Evolutionary conservation across 805 yeast genomes (phyloP).

Genomic region (Spathaspora girioi): DNA sequence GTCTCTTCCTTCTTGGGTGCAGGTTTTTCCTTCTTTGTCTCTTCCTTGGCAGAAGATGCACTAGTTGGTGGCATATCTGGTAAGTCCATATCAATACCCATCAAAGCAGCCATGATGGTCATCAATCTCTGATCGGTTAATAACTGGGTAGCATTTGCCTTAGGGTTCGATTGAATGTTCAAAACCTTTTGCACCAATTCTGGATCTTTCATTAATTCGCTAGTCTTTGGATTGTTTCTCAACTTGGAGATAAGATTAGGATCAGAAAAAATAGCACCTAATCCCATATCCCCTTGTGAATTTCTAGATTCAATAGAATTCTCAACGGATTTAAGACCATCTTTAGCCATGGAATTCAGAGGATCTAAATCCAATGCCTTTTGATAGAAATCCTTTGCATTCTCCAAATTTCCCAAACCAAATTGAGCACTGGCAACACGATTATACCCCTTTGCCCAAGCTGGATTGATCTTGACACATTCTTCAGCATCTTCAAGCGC

Average conservation of each 20-base stretch:
- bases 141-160: slow-evolving; percentile 65
- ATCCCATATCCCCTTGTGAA: slow-evolving; percentile 65
- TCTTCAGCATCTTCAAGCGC: slow-evolving; percentile 85
- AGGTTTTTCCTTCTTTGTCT: slow-evolving; percentile 5
- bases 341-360: slow-evolving; percentile 78
- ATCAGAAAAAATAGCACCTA: slow-evolving; percentile 75
- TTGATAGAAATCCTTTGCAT: slow-evolving; percentile 66
- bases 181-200: slow-evolving; percentile 66
- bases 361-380: slow-evolving; percentile 82
- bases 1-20: slow-evolving; percentile 12
- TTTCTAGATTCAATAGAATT: slow-evolving; percentile 53
- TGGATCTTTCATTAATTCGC: slow-evolving; percentile 85
- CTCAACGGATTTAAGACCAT: slow-evolving; percentile 71
- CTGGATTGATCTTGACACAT: slow-evolving; percentile 73
- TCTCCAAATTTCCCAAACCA: slow-evolving; percentile 80
- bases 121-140: slow-evolving; percentile 80
- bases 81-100: slow-evolving; percentile 74
- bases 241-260: slow-evolving; percentile 75
- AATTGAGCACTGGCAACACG: slow-evolving; percentile 90
- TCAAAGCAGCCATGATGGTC: slow-evolving; percentile 79
- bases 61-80: slow-evolving; percentile 19
- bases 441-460: slow-evolving; percentile 95
- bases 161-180: slow-evolving; percentile 66
- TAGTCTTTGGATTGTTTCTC: slow-evolving; percentile 80
- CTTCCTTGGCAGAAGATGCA: slow-evolving; percentile 12